A percentile compares a stretch with the other conserved stretches of the same genome.
Evolutionary conservation across 2,329 filamentous ascomycete genomes (phyloP).

Genomic region (Clonostachys rhizophaga): DNA sequence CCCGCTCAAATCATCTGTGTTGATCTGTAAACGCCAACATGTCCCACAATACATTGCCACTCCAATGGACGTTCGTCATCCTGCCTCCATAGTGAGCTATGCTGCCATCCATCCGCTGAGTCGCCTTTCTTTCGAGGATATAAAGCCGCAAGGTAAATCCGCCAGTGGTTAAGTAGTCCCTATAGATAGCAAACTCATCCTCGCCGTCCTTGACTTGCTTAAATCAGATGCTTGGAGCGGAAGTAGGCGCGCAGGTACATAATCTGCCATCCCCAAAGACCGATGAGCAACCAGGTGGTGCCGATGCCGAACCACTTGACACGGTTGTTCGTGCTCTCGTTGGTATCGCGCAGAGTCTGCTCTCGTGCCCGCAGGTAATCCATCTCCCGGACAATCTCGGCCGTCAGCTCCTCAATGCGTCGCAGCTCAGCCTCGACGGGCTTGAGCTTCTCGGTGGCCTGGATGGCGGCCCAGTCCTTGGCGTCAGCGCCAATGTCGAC

Average conservation of each 20-base stretch:
- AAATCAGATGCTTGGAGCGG: slow-evolving; percentile 49
- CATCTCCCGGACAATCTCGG: slow-evolving; percentile 90
- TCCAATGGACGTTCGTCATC: background rate
- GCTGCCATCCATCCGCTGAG: too few species aligned
- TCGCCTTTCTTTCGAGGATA: background rate
- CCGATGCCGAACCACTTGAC: slow-evolving; percentile 98
- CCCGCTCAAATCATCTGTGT: slow-evolving; percentile 3
- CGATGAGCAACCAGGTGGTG: slow-evolving; percentile 87
- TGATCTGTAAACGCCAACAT: slow-evolving; percentile 12
- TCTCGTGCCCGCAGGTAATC: slow-evolving; percentile 87
- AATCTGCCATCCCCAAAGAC: slow-evolving; percentile 93
- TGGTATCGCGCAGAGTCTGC: slow-evolving; percentile 95
- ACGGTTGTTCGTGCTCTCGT: slow-evolving; percentile 98
- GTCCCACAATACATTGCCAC: slow-evolving; percentile 1
- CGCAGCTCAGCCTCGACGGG: slow-evolving; percentile 92
- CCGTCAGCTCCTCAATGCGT: slow-evolving; percentile 84
- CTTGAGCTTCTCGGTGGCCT: slow-evolving; percentile 95
- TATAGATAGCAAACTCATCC: too few species aligned
- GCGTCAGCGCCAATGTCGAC: slow-evolving; percentile 96
- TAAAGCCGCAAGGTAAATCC: too few species aligned
- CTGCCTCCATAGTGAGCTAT: too few species aligned
- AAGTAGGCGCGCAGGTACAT: slow-evolving; percentile 98
- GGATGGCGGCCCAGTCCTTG: slow-evolving; percentile 96
- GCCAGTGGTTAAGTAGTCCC: too few species aligned
- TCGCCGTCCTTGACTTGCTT: slow-evolving; percentile 2